Evolutionary conservation across 371 early-diverging fungal genomes (phyloP).

Genomic region (Basidiobolus meristosporus): DNA sequence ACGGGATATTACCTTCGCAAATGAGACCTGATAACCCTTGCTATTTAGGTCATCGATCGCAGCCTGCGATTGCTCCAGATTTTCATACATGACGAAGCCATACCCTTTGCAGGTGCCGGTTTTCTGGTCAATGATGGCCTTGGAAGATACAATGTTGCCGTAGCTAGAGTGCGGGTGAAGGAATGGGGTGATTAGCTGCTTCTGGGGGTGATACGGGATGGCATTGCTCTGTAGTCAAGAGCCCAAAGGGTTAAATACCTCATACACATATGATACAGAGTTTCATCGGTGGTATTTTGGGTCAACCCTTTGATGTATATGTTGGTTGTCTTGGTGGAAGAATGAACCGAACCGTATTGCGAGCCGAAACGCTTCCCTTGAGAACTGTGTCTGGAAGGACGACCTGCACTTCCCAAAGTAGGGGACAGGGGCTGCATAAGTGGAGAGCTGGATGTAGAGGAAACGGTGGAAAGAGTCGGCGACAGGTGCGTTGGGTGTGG

Average conservation of each 20-base stretch:
- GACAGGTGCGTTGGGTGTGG: conserved; percentile 3
- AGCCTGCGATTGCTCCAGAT: conserved; percentile 29
- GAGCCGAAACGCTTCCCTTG: background rate
- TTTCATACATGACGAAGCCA: conserved; percentile 80
- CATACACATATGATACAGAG: conserved; percentile 40
- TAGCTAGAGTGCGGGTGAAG: conserved; percentile 17
- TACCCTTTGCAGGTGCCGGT: conserved; percentile 75
- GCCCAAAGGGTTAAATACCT: too few relatives aligned
- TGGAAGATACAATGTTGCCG: conserved; percentile 66
- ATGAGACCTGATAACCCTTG: conserved; percentile 45
- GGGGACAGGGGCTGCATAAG: conserved; percentile 3
- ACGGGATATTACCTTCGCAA: conserved; percentile 47
- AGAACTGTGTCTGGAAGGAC: conserved; percentile 3
- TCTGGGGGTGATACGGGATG: too few relatives aligned
- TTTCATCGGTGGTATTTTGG: conserved; percentile 46
- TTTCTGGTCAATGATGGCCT: conserved; percentile 62
- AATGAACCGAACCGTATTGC: background rate
- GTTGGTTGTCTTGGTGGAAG: conserved; percentile 19
- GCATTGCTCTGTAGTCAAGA: too few relatives aligned
- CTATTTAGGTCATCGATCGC: conserved; percentile 52
- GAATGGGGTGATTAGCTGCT: background rate
- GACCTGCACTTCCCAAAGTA: conserved; percentile 3
- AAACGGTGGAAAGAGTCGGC: conserved; percentile 7
- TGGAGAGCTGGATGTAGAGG: conserved; percentile 7
- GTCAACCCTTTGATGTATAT: conserved; percentile 73